Evolutionary conservation across 192 early-diverging fungal genomes (phyloP).

Genomic region (Coemansia sp.): DNA sequence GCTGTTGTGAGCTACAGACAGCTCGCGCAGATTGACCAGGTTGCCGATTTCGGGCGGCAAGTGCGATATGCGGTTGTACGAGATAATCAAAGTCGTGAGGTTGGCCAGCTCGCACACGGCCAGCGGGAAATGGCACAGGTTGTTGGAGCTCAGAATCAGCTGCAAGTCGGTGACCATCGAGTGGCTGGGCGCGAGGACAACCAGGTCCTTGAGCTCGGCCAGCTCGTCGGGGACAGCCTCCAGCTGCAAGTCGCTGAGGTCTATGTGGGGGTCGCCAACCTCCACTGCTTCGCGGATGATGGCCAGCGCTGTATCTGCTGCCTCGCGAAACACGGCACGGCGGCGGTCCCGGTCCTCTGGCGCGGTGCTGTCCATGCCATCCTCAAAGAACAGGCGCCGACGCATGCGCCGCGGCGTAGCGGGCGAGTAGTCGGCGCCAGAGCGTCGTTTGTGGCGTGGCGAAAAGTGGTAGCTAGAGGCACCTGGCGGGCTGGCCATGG

Average conservation of each 20-base stretch:
- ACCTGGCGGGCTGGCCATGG: slow-evolving; percentile 9
- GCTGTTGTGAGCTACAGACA: slow-evolving; percentile 46
- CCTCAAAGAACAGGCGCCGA: slow-evolving; percentile 48
- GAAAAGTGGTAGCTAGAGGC: slow-evolving; percentile 25
- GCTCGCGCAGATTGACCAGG: slow-evolving; percentile 44
- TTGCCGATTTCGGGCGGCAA: slow-evolving; percentile 52
- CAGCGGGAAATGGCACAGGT: slow-evolving; percentile 32
- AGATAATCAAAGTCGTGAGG: slow-evolving; percentile 51
- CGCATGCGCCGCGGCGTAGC: slow-evolving; percentile 40
- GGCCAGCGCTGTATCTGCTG: slow-evolving; percentile 18
- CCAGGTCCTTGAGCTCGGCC: slow-evolving; percentile 51
- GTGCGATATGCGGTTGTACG: slow-evolving; percentile 42
- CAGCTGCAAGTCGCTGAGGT: slow-evolving; percentile 53
- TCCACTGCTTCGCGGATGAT: slow-evolving; percentile 53
- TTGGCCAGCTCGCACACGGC: slow-evolving; percentile 49
- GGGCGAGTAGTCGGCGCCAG: slow-evolving; percentile 5
- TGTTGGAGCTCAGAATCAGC: slow-evolving; percentile 38
- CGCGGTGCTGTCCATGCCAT: slow-evolving; percentile 21
- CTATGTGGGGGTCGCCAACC: slow-evolving; percentile 39
- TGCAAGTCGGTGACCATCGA: slow-evolving; percentile 39
- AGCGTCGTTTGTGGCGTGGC: slow-evolving; percentile 33
- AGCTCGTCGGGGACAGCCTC: slow-evolving; percentile 49
- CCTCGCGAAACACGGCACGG: slow-evolving; percentile 8
- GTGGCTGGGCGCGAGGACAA: slow-evolving; percentile 42
- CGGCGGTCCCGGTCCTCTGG: slow-evolving; percentile 23